Evolutionary conservation across 345 rosid genomes (phyloP), one percentile per base, ranked within the genome.

Genomic region (Melaleuca alternifolia): DNA sequence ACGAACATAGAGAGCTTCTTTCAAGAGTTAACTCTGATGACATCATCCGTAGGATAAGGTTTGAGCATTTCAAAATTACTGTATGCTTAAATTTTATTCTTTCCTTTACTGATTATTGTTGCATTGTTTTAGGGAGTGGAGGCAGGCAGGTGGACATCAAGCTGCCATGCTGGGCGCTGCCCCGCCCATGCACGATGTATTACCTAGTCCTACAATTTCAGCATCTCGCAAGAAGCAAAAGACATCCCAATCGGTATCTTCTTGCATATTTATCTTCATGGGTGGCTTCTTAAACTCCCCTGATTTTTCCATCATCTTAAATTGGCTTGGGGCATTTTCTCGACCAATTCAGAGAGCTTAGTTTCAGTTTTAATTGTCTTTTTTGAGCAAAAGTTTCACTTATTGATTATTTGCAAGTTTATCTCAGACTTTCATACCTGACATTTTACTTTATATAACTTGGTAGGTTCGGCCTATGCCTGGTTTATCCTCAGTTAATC

Each of bases 1-100:
- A 95, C 75, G 98, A 97, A 89, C 99, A 97, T 90, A 93, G 99
- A 89, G 98, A 96, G 88, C 95, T 96, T 85, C 89, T 97, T 79
- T 88, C 94, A 51, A 93, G 89, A 91, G 99, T 97, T 90, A 94
- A 96, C 89, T 91, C 93, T 82, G 99, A 97, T 84, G 99, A 97
- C 57, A 90, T 95, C 84, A 94, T 97, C 90, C 92, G 85, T 75
- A 93, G 92, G 86, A 96, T 97, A 89, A 97, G 99, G 99, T 96
- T 86, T 53, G 90, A 85, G 59, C 88, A 85, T 90, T 83, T 89
- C 56, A 51, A 79, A 88, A 81, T 85, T 46, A n/a, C 71, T n/a
- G n/a, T 79, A 28, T 71, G 51, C 46, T 83, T 33, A 65, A 87
- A 52, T 21, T 54, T 83, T 84, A 79, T 86, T 30, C 41, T 48